Percentiles rank a stretch among this genome's conserved stretches.
Conservation (phyloP, 495 filamentous ascomycete genomes). For the Mytilinidion resinicola region DNA sequence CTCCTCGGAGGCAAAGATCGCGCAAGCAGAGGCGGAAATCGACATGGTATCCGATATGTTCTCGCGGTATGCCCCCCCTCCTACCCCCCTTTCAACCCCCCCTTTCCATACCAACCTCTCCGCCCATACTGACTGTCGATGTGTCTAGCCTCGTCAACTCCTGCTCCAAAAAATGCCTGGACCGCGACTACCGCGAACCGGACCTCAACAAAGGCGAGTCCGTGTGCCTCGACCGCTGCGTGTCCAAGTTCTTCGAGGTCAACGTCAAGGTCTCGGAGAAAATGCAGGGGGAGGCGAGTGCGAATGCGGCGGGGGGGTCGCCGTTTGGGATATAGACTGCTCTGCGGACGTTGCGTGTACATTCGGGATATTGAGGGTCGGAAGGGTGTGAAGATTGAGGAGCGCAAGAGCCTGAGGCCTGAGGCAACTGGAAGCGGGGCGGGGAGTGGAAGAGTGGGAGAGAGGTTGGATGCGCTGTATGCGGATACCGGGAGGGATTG, state of each 20-base stretch:
- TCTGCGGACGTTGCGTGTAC: too few species aligned
- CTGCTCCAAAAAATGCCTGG: conserved; percentile 89
- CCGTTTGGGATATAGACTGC: too few species aligned
- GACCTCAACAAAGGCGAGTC: conserved; percentile 98
- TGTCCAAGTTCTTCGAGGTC: conserved; percentile 96
- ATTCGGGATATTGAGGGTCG: too few species aligned
- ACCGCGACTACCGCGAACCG: conserved; percentile 80
- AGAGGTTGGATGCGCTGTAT: too few species aligned
- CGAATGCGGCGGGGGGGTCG: conserved; percentile 35
- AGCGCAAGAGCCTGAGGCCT: too few species aligned
- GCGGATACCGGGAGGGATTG: too few species aligned
- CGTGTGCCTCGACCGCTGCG: conserved; percentile 94
- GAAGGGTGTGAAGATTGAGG: too few species aligned
- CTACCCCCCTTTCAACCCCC: neutral
- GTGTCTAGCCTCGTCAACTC: conserved; percentile 66
- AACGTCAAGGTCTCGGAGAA: conserved; percentile 84
- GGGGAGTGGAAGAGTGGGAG: too few species aligned
- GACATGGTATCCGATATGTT: conserved; percentile 97
- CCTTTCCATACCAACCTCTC: neutral
- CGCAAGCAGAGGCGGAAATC: conserved; percentile 84
- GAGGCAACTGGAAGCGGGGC: too few species aligned
- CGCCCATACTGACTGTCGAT: neutral
- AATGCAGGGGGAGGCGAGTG: conserved; percentile 61
- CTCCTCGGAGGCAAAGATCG: conserved; percentile 91
- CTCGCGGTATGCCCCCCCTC: conserved; percentile 60